Base-by-base conservation (phyloP, 2,329 filamentous ascomycete genomes). In the Sarocladium brachiariae region DNA sequence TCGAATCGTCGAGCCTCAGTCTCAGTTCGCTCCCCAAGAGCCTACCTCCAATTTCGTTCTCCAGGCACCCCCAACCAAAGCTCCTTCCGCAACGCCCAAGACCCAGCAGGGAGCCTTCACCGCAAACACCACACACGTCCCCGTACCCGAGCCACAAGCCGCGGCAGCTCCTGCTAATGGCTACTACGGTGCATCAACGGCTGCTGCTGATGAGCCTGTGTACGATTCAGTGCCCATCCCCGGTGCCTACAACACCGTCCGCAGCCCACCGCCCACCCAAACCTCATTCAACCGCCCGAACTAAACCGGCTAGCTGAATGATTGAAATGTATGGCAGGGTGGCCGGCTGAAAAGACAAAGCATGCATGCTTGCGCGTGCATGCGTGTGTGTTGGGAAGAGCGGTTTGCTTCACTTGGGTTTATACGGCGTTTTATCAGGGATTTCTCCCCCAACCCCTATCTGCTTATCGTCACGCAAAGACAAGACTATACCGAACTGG, bases 171-270 rank as follows among this genome's bases (percentile, higher is more conserved):
- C 77, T 10, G 5, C 33, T 18, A 30, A 49, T 2, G 33, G 5
- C 30, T 35, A 35, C 31, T 37, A 49, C 31, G 46, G 33, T 13
- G 6, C 30, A 30, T 35, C 30, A 24, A 37, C 46, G 27, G 78
- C 82, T 23, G 86, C 87, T 9, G 83, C 87, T 1, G 87, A 90
- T 45, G 92, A 96, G 75, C 81, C 86, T 59, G 81, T 83, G 46
- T 96, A 96, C 66, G 91, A 84, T 11, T 73, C 85, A 19, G 92
- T 96, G 27, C 89, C 91, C 1, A 96, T 96, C 53, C 92, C 92
- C 0, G 87, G 87, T 5, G 87, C 90, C 0, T 96, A 96, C 63
- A 73, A 73, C 52, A 73, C 73, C 5, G 58, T 81, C 51, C 76
- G 72, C 66, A 78, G 72, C 60, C 76, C 78, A 30, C 71, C 70